Percentiles rank a stretch among this genome's conserved stretches.
phyloP scores from a whole-genome alignment of 208 protist species.

The Angomonas deanei region DNA sequence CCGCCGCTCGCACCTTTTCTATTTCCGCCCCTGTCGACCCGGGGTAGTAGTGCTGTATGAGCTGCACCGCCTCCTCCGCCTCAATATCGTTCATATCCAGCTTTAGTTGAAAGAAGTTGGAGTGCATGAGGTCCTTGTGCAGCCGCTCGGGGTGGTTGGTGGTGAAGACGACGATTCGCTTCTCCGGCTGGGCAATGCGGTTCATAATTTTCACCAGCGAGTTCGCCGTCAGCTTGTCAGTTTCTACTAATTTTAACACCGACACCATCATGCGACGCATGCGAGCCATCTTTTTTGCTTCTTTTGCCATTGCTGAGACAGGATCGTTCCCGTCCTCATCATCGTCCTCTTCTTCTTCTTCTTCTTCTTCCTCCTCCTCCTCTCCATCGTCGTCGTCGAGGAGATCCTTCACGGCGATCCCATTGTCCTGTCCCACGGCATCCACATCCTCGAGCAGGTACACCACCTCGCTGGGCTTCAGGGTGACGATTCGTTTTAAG shows the following conservation, averaged over 20 bases:
- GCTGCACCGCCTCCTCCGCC: slow-evolving; percentile 28
- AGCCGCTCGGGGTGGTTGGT: slow-evolving; percentile 87
- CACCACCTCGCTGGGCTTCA: slow-evolving; percentile 47
- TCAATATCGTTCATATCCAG: slow-evolving; percentile 61
- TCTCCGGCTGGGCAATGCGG: slow-evolving; percentile 67
- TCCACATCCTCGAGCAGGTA: slow-evolving; percentile 87
- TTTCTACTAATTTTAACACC: slow-evolving; percentile 17
- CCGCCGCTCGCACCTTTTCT: not conserved
- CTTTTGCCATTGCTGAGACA: not conserved
- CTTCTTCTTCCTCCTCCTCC: slow-evolving; percentile 1
- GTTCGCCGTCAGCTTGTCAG: slow-evolving; percentile 71
- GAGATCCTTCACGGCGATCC: slow-evolving; percentile 1
- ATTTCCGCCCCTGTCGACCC: slow-evolving; percentile 13
- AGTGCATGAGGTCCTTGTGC: slow-evolving; percentile 43
- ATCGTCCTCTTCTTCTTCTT: slow-evolving; percentile 6
- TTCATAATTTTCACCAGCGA: slow-evolving; percentile 86
- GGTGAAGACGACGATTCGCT: slow-evolving; percentile 87
- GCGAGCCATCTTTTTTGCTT: slow-evolving; percentile 4
- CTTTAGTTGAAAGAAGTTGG: slow-evolving; percentile 61
- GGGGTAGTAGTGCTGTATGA: slow-evolving; percentile 60
- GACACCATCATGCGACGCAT: slow-evolving; percentile 9
- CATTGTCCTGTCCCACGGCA: slow-evolving; percentile 19
- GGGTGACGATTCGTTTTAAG: not conserved
- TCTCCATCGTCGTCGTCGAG: slow-evolving; percentile 5
- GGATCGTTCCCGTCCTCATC: slow-evolving; percentile 17